Conservation (phyloP, 2,329 filamentous ascomycete species). For the Ceratocystis eucalypticola region DNA sequence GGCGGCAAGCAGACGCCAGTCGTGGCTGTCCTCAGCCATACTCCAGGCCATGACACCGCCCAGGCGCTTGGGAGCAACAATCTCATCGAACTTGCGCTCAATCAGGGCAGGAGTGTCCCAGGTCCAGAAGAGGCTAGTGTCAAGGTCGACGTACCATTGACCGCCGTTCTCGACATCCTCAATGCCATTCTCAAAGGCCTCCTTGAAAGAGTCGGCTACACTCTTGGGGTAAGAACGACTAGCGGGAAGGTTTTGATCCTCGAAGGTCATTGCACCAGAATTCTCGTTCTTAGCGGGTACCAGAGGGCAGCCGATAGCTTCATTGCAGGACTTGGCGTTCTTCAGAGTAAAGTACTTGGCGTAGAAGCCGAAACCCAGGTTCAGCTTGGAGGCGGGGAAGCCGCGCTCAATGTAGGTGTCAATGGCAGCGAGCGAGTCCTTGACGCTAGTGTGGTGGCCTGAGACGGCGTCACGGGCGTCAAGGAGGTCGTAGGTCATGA, state of each 20-base stretch:
- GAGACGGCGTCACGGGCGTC: slow-evolving; percentile 53
- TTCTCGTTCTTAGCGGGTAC: slow-evolving; percentile 34
- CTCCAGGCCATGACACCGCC: slow-evolving; percentile 70
- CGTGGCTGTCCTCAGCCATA: slow-evolving; percentile 46
- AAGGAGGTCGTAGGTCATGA: slow-evolving; percentile 57
- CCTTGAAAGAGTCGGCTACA: slow-evolving; percentile 37
- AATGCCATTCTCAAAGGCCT: slow-evolving; percentile 24
- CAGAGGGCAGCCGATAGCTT: slow-evolving; percentile 41
- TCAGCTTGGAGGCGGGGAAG: slow-evolving; percentile 38
- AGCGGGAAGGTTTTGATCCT: background rate
- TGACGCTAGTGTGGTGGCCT: slow-evolving; percentile 49
- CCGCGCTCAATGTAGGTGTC: slow-evolving; percentile 46
- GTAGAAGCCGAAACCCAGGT: slow-evolving; percentile 53
- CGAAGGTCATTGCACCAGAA: background rate
- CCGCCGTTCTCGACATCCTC: slow-evolving; percentile 48
- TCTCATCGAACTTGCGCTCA: slow-evolving; percentile 43
- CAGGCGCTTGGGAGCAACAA: slow-evolving; percentile 42
- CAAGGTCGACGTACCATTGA: slow-evolving; percentile 53
- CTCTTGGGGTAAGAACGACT: background rate
- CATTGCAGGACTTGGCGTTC: slow-evolving; percentile 27
- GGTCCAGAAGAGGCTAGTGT: slow-evolving; percentile 54
- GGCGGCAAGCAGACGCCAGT: background rate
- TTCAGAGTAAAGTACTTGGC: slow-evolving; percentile 48
- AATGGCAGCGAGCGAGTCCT: slow-evolving; percentile 40
- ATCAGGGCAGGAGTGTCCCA: slow-evolving; percentile 55